phyloP scores from a whole-genome alignment of 257 asterid species.

The Gynochthodes officinalis region DNA sequence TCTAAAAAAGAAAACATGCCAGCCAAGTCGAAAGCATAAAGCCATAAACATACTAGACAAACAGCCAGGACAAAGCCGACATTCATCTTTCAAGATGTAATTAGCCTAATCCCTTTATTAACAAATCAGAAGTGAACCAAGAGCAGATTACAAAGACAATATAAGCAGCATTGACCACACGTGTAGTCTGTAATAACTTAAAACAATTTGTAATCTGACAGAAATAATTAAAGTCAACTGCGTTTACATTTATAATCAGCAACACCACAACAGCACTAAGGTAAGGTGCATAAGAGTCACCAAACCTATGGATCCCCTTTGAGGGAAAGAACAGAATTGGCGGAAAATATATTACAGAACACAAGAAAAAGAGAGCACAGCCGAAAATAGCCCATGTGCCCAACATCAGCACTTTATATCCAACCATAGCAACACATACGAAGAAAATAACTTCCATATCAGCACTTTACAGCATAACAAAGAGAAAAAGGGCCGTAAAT shows the following conservation, averaged over 20 bases:
- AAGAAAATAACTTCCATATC: background rate
- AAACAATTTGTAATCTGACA: background rate
- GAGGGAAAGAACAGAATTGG: background rate
- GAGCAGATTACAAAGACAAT: background rate
- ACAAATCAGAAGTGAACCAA: background rate
- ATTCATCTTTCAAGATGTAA: background rate
- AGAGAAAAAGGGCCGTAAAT: background rate
- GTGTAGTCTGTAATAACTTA: background rate
- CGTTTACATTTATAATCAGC: background rate
- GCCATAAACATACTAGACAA: background rate
- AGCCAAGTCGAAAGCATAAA: background rate
- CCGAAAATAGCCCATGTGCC: background rate
- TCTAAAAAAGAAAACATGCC: too few species aligned
- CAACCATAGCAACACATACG: background rate
- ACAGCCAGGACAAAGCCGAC: background rate
- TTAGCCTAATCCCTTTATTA: background rate
- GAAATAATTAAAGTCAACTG: slow-evolving; percentile 1
- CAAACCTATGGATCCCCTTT: background rate
- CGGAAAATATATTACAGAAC: background rate
- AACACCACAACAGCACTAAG: background rate
- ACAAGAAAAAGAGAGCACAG: background rate
- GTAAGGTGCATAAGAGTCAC: background rate
- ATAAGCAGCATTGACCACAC: background rate
- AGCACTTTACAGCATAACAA: background rate
- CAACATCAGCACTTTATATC: background rate